Evolutionary conservation across 345 rosid species (phyloP).

Genomic region (Heritiera fomes): DNA sequence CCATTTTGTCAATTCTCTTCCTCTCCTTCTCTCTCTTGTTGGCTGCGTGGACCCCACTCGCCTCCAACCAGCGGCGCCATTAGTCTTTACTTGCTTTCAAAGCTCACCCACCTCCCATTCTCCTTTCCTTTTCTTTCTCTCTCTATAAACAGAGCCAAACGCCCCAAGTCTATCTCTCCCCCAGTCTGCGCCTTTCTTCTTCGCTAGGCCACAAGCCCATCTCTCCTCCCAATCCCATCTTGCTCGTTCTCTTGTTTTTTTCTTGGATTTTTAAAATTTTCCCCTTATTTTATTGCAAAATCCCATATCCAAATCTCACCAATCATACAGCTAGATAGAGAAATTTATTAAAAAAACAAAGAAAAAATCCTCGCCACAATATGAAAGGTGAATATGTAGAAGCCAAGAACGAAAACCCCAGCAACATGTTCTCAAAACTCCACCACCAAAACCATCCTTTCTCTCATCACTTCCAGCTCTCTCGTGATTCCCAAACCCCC

Average conservation of each 20-base stretch:
- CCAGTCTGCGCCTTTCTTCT: not conserved
- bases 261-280: not conserved
- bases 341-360: not conserved
- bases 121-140: not conserved
- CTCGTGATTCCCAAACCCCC: conserved; percentile 38
- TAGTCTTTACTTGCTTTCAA: conserved; percentile 56
- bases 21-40: not conserved
- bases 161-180: not conserved
- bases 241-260: not conserved
- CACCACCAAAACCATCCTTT: conserved; percentile 42
- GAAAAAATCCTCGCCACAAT: not conserved
- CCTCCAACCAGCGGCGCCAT: conserved; percentile 57
- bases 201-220: not conserved
- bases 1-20: not conserved
- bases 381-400: conserved; percentile 75
- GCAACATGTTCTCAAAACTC: conserved; percentile 59
- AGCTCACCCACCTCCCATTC: conserved; percentile 37
- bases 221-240: conserved; percentile 5
- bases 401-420: conserved; percentile 30
- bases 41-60: conserved; percentile 31
- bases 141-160: conserved; percentile 18
- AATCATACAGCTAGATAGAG: conserved; percentile 11
- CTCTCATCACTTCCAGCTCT: conserved; percentile 51
- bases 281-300: not conserved
- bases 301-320: conserved; percentile 8